A percentile compares a stretch with the other conserved stretches of the same genome.
phyloP scores from a whole-genome alignment of 306 rosid genomes.

The Arachis stenosperma region DNA sequence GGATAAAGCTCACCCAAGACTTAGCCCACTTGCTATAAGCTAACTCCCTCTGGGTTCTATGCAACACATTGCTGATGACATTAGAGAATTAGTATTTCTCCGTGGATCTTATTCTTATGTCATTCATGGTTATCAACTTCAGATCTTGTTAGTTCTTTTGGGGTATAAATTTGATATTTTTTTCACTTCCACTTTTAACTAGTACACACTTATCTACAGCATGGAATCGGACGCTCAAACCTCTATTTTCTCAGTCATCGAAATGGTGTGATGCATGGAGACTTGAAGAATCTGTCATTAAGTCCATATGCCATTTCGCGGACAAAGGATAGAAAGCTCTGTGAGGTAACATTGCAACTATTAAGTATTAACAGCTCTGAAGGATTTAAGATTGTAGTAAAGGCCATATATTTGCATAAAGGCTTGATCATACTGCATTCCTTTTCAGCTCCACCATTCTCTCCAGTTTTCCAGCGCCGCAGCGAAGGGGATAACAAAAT shows the following conservation, averaged over 20 bases:
- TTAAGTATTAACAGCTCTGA: not conserved
- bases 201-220: constrained; percentile 50
- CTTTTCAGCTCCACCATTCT: constrained; percentile 56
- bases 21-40: too few relatives aligned
- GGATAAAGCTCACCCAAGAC: too few relatives aligned
- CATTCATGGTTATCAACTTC: constrained; percentile 22
- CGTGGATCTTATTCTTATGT: not conserved
- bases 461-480: constrained; percentile 65
- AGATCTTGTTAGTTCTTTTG: constrained; percentile 24
- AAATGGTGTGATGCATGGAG: constrained; percentile 53
- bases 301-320: constrained; percentile 59
- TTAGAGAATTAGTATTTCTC: not conserved
- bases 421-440: not conserved
- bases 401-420: too few relatives aligned
- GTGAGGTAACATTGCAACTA: constrained; percentile 57
- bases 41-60: too few relatives aligned
- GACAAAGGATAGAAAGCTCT: constrained; percentile 55
- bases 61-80: too few relatives aligned
- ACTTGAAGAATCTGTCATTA: constrained; percentile 62
- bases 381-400: constrained; percentile 22
- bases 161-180: constrained; percentile 8
- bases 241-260: constrained; percentile 51
- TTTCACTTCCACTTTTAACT: constrained; percentile 34
- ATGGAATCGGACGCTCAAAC: constrained; percentile 54
- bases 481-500: constrained; percentile 92